phyloP scores from a whole-genome alignment of 345 rosid species.

The Salix arbutifolia region DNA sequence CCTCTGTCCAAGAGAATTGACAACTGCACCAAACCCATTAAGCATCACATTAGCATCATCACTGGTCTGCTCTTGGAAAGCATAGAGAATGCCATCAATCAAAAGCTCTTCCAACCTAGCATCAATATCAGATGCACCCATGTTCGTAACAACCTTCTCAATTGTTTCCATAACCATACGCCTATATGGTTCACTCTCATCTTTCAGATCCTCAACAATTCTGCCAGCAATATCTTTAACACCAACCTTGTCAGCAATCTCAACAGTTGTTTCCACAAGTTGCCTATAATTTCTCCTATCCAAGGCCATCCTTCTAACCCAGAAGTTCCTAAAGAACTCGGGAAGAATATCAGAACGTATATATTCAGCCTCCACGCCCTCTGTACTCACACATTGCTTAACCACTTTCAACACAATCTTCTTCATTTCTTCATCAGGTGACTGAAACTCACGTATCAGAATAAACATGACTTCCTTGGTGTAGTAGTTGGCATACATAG shows the following conservation, averaged over 20 bases:
- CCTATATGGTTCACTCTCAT: conserved; percentile 87
- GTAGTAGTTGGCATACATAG: conserved; percentile 87
- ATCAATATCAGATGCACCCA: conserved; percentile 95
- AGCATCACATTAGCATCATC: conserved; percentile 99
- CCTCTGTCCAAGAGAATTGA: conserved; percentile 91
- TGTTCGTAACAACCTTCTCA: conserved; percentile 90
- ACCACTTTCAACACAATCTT: conserved; percentile 96
- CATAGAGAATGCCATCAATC: conserved; percentile 96
- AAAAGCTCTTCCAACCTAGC: conserved; percentile 89
- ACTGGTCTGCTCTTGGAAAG: conserved; percentile 97
- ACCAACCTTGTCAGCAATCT: conserved; percentile 96
- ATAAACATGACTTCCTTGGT: conserved; percentile 95
- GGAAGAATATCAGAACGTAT: conserved; percentile 89
- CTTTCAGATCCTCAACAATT: conserved; percentile 91
- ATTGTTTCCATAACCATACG: conserved; percentile 99
- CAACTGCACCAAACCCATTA: conserved; percentile 97
- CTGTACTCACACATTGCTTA: conserved; percentile 97
- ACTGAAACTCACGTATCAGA: conserved; percentile 96
- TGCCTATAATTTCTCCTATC: conserved; percentile 92
- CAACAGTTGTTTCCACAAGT: conserved; percentile 95
- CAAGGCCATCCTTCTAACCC: conserved; percentile 97
- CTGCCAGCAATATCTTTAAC: conserved; percentile 89
- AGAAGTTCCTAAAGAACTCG: conserved; percentile 82
- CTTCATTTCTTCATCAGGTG: conserved; percentile 99
- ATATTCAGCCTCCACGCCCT: conserved; percentile 93